Conservation (phyloP, 1,284 basidiomycete genomes). For the Sanguinoderma infundibulare region DNA sequence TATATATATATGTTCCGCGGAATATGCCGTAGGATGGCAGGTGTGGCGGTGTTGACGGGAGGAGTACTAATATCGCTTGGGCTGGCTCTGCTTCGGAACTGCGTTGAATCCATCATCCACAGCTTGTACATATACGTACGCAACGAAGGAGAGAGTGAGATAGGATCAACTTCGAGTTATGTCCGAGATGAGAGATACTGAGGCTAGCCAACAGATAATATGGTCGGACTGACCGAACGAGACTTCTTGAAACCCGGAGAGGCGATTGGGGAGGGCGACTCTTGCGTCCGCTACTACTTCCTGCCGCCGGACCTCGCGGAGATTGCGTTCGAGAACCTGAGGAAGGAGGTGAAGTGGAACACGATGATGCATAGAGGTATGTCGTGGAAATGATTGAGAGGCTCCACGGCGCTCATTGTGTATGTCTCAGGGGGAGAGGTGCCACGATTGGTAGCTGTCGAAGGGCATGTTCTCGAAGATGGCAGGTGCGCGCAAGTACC, state of each 20-base stretch:
- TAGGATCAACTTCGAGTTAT: no score
- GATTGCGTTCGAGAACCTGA: slow-evolving; percentile 58
- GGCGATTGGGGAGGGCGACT: slow-evolving; percentile 67
- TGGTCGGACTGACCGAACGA: neutral
- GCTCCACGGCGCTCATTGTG: neutral
- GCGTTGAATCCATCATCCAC: no score
- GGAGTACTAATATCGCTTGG: neutral
- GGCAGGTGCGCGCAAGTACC: slow-evolving; percentile 53
- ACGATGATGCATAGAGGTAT: slow-evolving; percentile 74
- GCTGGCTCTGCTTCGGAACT: neutral
- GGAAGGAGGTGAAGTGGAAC: slow-evolving; percentile 69
- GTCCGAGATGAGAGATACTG: neutral
- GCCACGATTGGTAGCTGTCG: slow-evolving; percentile 72
- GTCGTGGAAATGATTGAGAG: neutral
- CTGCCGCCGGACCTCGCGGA: slow-evolving; percentile 57
- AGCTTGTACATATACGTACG: no score
- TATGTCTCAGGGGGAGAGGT: slow-evolving; percentile 68
- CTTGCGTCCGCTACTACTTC: slow-evolving; percentile 55
- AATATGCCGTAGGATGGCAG: neutral
- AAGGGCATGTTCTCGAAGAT: slow-evolving; percentile 63
- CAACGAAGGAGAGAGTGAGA: neutral
- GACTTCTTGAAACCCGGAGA: slow-evolving; percentile 41
- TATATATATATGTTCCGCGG: neutral
- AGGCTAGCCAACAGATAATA: neutral
- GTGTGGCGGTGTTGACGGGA: neutral